Evolutionary conservation across 257 asterid species (phyloP), one percentile per base, ranked within the genome.

Genomic region (Ligustrum vulgare): DNA sequence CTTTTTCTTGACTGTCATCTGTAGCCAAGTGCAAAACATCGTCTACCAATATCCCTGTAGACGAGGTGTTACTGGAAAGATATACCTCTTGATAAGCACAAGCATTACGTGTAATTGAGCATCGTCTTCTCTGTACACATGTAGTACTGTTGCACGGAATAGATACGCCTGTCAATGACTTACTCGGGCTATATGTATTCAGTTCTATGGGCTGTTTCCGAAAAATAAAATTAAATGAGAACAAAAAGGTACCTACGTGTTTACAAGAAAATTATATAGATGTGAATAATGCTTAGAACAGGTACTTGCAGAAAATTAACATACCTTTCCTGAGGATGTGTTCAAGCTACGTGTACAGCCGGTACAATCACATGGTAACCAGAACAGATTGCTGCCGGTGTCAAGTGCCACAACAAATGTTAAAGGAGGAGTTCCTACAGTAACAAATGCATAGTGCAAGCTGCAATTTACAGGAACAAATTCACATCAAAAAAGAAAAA

Each of bases 321-420:
- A 12, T 86, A 91, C 98, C 83, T 9, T 65, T 67, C 97, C 95
- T 1, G 87, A 67, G 64, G 83, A 78, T 6, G 49, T 10, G 79
- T 79, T 84, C 77, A 89, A 68, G 83, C 82, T 83, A 39, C 86
- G 85, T 8, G 72, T 90, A 67, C 99, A 95, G 35, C 31, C 82
- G 54, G 79, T 72, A 73, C 99, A 95, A 45, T 91, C 93, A 70
- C 99, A 95, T 15, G 99, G 99, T 73, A 95, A 77, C 99, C 99
- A 95, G 74, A 95, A 95, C 78, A 95, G 87, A 83, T 95, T 94
- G 23, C 99, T 95, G 37, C 99, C 99, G 1, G 99, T 95, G 84
- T 95, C 99, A 18, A 95, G 99, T 34, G 99, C 98, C 79, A 95
- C 99, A 15, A 93, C 81, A 75, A 78, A 95, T 67, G 86, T 28